Evolutionary conservation across 108 stramenopile genomes (phyloP).

Genomic region (Epithemia pelagica): DNA sequence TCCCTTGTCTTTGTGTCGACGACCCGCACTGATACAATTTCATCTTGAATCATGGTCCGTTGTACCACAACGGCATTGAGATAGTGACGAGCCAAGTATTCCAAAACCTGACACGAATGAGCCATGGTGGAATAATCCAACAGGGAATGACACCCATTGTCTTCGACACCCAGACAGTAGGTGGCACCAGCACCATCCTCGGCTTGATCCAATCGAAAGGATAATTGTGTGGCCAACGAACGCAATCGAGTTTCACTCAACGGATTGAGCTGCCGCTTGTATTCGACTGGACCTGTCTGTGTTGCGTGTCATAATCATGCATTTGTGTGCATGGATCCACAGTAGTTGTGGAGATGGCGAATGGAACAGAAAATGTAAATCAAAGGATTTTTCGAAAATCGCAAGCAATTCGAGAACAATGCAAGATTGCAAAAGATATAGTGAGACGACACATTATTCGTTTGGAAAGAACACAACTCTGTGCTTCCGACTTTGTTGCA

Average conservation of each 20-base stretch:
- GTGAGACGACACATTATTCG: too few species aligned
- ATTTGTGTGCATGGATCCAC: too few species aligned
- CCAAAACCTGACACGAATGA: slow-evolving; percentile 58
- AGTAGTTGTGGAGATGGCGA: too few species aligned
- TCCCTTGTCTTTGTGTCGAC: slow-evolving; percentile 32
- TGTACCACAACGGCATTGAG: slow-evolving; percentile 73
- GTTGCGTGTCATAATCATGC: background rate
- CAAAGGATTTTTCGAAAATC: too few species aligned
- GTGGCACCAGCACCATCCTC: slow-evolving; percentile 50
- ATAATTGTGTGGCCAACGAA: slow-evolving; percentile 81
- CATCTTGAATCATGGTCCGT: slow-evolving; percentile 72
- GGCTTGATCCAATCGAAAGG: slow-evolving; percentile 54
- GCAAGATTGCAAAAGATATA: too few species aligned
- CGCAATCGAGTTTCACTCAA: slow-evolving; percentile 65
- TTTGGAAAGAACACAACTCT: too few species aligned
- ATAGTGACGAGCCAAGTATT: slow-evolving; percentile 53
- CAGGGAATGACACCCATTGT: slow-evolving; percentile 79
- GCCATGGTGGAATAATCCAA: slow-evolving; percentile 54
- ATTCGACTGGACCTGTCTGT: slow-evolving; percentile 70
- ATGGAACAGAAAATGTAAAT: too few species aligned
- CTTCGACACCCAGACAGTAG: slow-evolving; percentile 79
- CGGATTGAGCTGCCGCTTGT: slow-evolving; percentile 74
- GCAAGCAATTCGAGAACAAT: too few species aligned
- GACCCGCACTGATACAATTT: slow-evolving; percentile 20
- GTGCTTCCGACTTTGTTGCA: too few species aligned